Evolutionary conservation across 495 filamentous ascomycete species (phyloP).

Genomic region (Penicillium bialowiezense): DNA sequence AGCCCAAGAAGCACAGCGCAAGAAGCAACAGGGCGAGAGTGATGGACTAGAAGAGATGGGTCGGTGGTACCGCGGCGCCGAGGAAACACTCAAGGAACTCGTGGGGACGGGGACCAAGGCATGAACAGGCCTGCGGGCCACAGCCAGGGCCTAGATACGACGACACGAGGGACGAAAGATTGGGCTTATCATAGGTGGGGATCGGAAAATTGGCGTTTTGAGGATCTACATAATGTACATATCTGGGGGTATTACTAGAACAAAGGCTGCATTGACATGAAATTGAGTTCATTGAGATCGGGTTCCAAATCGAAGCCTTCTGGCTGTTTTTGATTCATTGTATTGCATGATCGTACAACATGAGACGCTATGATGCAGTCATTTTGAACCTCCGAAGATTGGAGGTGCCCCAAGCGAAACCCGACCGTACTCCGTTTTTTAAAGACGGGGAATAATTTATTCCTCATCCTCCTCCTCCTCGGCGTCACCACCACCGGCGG

Average conservation of each 20-base stretch:
- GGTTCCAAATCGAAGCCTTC: conserved; percentile 36
- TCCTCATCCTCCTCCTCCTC: conserved; percentile 92
- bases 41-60: conserved; percentile 83
- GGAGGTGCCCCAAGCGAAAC: conserved; percentile 42
- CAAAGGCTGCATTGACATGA: not conserved
- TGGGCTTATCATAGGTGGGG: conserved; percentile 7
- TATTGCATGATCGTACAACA: conserved; percentile 47
- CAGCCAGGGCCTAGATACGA: conserved; percentile 5
- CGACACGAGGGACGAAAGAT: conserved; percentile 20
- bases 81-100: conserved; percentile 64
- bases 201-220: conserved; percentile 23
- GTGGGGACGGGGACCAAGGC: conserved; percentile 51
- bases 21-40: conserved; percentile 69
- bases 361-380: conserved; percentile 44
- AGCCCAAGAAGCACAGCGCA: conserved; percentile 75
- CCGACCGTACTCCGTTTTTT: conserved; percentile 40
- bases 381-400: conserved; percentile 38
- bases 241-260: conserved; percentile 1
- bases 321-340: conserved; percentile 42
- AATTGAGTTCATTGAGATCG: conserved; percentile 14
- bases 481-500: conserved; percentile 85
- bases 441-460: conserved; percentile 33
- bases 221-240: conserved; percentile 13
- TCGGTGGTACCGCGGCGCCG: conserved; percentile 74
- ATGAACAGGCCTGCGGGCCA: conserved; percentile 8